Base-by-base conservation (phyloP, 2,329 filamentous ascomycete species). In the Colletotrichum viniferum region DNA sequence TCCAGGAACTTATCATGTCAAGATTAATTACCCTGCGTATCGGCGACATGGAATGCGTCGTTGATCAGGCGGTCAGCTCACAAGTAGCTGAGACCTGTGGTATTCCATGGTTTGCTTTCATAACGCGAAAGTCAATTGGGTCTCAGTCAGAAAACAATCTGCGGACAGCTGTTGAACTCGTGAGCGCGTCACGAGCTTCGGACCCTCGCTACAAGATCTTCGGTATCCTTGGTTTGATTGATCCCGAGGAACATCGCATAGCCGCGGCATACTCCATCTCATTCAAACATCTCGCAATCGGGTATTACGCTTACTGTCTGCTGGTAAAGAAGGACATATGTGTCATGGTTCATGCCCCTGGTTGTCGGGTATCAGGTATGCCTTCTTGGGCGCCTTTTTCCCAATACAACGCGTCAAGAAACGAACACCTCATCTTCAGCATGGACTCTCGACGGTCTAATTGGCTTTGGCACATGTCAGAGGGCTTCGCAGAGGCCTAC, bases 171-270 rank as follows among this genome's bases (percentile, higher is more conserved):
- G 38, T 43, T 5, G 1, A 43, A n/a, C 0, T 10, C 1, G 38
- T 43, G 3, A 3, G 1, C 0, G 38, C 38, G 0, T 43, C 38
- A n/a, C 4, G 3, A 1, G 38, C 38, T 3, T 43, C 38, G 0
- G 38, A 43, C 4, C 38, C 38, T 2, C 38, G 38, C 38, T 8
- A 43, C 3, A 43, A n/a, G 18, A n/a, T 43, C 4, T 43, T 43
- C 3, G 38, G 38, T 10, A 0, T 43, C 9, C 4, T 43, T 4
- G 38, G 38, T 3, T 10, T 43, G 38, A 10, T 43, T 1, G 1
- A 43, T n/a, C 0, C 1, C 0, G 18, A 2, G 0, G 38, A n/a
- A 0, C 18, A 0, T 10, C 38, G 0, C 3, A 43, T 43, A 5
- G 38, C 5, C 3, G 2, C 38, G 38, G 1, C 1, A 2, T 43